These are phyloP conservation scores for Myrica gale DNA, from an alignment of 306 rosid genomes.

Conservation along the genomic window DNA sequence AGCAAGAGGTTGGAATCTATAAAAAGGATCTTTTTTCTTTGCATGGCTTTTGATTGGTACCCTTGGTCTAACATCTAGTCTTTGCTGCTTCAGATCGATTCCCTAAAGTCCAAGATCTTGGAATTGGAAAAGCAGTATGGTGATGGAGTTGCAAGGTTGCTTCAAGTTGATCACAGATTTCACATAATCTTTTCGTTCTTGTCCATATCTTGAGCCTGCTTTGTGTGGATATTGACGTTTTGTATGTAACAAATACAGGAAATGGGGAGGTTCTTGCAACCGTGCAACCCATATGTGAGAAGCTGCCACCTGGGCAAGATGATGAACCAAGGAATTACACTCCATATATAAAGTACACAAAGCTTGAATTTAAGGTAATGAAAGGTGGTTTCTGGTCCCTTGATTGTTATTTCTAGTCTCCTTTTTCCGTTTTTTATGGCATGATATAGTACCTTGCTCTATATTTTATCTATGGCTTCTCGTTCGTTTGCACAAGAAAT, in stretches of 20 bases:
- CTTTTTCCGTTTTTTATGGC: constrained; percentile 11
- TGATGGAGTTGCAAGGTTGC: constrained; percentile 31
- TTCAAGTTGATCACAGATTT: constrained; percentile 52
- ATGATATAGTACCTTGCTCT: background rate
- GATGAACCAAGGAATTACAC: constrained; percentile 52
- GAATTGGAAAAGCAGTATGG: constrained; percentile 47
- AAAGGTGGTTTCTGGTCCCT: constrained; percentile 16
- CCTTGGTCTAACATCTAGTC: constrained; percentile 7
- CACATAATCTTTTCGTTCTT: constrained; percentile 15
- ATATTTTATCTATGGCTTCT: background rate
- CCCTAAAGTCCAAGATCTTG: constrained; percentile 58
- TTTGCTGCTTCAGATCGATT: constrained; percentile 55
- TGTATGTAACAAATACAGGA: constrained; percentile 32
- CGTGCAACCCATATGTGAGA: constrained; percentile 36
- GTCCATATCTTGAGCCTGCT: constrained; percentile 3
- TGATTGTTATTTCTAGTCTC: constrained; percentile 11
- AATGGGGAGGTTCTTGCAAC: constrained; percentile 36
- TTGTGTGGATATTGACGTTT: constrained; percentile 6
- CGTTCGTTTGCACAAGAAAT: background rate
- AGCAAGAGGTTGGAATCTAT: constrained; percentile 63
- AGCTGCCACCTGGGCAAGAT: constrained; percentile 46
- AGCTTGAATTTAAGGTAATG: constrained; percentile 85
- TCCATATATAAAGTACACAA: constrained; percentile 72
- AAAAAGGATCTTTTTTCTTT: background rate
- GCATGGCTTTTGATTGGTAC: constrained; percentile 8